Evolutionary conservation across 139 green algal species (phyloP), one percentile per base, ranked within the genome.

Genomic region (Chlamydomonas applanata): DNA sequence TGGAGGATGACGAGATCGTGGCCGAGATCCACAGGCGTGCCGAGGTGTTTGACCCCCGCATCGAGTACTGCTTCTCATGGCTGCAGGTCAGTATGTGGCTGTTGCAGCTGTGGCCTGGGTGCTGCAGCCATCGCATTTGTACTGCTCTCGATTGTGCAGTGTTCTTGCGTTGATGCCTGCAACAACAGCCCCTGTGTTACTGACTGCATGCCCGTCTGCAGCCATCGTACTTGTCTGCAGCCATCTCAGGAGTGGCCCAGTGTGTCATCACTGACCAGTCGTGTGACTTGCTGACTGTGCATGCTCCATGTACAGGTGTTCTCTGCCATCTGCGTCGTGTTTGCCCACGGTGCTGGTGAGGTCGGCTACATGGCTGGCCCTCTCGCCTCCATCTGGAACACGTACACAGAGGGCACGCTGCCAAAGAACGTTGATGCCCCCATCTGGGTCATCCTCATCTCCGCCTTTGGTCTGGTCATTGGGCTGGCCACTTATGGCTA

Each of bases 21-120:
- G 64, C 62, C 4, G 83, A 73, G 5, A 83, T 91, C 22, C 80
- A 86, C 59, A 78, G 35, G n/a, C 34, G 57, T 17, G 77, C 80
- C 19, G 40, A 49, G 40, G 40, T 83, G 44, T 91, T 91, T 60
- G 79, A 86, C 71, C 73, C 83, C 25, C 77, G 79, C 32, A 83
- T 84, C 3, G 90, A 95, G 82, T 68, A 78, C 33, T 60, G 76
- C 56, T 93, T 93, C 84, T 63, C 52, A 44, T 90, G 87, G 70
- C 79, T 91, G 32, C 89, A 79, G 83, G 89, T 79, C 73, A 11
- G 54, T 62, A 32, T 29, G 24, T 62, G 22, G 54, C 54, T 25
- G 24, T 11, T 9, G 54, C 24, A 24, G 60, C 19, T 16, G 60
- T 25, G 27, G 27, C n/a, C n/a, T n/a, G n/a, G n/a, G n/a, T n/a